Base-by-base conservation (phyloP, 371 early-diverging fungal species). In the Rhizopus microsporus region DNA sequence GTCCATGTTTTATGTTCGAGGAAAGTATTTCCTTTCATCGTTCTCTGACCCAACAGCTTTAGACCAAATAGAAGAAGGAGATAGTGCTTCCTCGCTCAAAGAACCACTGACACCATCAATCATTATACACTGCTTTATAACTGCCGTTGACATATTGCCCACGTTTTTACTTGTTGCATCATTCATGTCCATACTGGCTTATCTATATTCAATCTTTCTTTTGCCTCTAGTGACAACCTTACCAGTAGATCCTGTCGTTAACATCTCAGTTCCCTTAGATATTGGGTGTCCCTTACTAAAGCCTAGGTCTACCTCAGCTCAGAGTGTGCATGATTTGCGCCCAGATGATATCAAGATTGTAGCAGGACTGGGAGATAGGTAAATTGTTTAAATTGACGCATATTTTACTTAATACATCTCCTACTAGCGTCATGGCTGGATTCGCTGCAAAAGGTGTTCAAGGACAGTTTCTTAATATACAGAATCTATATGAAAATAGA, bases 291-390 rank as follows among this genome's bases (percentile, higher is more conserved):
- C 80, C 2, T 59, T 47, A n/a, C 43, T 82, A 10, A 42, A 49
- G 6, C 66, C 75, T 30, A 65, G 82, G 17, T 4, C 30, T 8
- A 16, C 42, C 2, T 54, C 68, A 6, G 57, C 77, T 1, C 32
- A 16, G 29, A 61, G 54, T 8, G 78, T 79, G 5, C 60, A 60
- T 23, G 80, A 82, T 50, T 56, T 82, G 23, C 66, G 85, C n/a
- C 69, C 79, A 3, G 85, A 88, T 66, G 87, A 88, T 62, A 82
- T 88, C 45, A 67, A 68, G 32, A 72, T 86, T 4, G 70, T 88
- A 7, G 74, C 83, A 12, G 84, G 87, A 4, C 51, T 90, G 8
- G 90, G 88, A 16, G 90, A 88, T 51, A 78, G 78, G 78, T 77
- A 66, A 9, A 35, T 16, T 17, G 38, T 43, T 30, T 1, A 7